Conservation (phyloP, 2,329 filamentous ascomycete species). For the Sporothrix curviconia region DNA sequence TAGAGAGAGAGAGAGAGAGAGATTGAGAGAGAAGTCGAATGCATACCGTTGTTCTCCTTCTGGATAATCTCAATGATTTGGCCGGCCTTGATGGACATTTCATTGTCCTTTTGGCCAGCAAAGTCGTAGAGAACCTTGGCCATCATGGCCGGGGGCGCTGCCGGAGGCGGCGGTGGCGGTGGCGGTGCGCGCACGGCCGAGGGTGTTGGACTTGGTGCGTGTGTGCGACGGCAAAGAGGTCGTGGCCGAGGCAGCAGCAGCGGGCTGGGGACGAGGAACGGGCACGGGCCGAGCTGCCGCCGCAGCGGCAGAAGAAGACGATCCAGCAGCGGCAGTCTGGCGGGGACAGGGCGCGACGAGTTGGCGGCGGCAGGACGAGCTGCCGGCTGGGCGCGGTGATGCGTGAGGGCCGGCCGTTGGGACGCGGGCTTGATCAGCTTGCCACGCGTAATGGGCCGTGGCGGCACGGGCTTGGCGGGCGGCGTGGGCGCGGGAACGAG, state of each 20-base stretch:
- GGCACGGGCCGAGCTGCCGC: slow-evolving; percentile 42
- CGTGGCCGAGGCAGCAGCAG: slow-evolving; percentile 41
- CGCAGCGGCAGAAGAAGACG: slow-evolving; percentile 33
- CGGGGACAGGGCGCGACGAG: slow-evolving; percentile 22
- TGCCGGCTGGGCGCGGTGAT: slow-evolving; percentile 36
- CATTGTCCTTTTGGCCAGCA: slow-evolving; percentile 72
- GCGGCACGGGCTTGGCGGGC: slow-evolving; percentile 76
- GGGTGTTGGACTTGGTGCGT: slow-evolving; percentile 48
- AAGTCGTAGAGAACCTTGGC: slow-evolving; percentile 94
- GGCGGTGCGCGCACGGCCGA: slow-evolving; percentile 52
- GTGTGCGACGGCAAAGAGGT: slow-evolving; percentile 48
- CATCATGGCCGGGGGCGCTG: slow-evolving; percentile 63
- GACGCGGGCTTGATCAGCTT: slow-evolving; percentile 90
- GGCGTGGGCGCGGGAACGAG: slow-evolving; percentile 76
- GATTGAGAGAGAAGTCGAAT: too few relatives aligned
- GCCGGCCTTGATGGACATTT: slow-evolving; percentile 71
- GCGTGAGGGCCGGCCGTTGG: slow-evolving; percentile 71
- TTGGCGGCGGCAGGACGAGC: not conserved
- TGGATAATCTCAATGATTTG: slow-evolving; percentile 85
- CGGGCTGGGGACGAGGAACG: slow-evolving; percentile 20
- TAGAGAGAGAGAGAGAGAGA: too few relatives aligned
- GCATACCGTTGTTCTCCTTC: slow-evolving; percentile 95
- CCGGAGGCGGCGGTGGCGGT: slow-evolving; percentile 61
- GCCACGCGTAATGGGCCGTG: slow-evolving; percentile 85
- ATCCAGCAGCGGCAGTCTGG: slow-evolving; percentile 20